phyloP scores from a whole-genome alignment of 768 basidiomycete genomes.

The Hortiboletus flavorubellus region DNA sequence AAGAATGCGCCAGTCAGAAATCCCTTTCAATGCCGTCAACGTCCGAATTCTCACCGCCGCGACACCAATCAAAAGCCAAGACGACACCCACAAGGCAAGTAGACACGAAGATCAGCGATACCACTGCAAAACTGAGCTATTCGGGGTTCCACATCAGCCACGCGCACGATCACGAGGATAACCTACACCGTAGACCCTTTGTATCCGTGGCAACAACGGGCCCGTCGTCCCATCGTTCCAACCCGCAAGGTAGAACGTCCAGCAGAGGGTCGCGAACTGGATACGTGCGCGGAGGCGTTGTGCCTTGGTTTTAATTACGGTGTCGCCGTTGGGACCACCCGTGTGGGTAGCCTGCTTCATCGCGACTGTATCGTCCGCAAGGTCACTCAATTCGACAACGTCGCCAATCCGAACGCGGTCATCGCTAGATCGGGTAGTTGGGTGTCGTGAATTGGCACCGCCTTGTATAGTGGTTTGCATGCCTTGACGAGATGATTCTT shows the following conservation, averaged over 20 bases:
- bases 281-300: conserved; percentile 23
- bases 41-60: background rate
- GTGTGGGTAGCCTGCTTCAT: background rate
- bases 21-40: conserved; percentile 21
- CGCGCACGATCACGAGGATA: background rate
- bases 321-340: background rate
- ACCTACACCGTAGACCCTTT: conserved; percentile 35
- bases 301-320: conserved; percentile 12
- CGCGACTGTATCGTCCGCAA: background rate
- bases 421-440: background rate
- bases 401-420: background rate
- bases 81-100: conserved; percentile 34
- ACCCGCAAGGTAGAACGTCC: conserved; percentile 33
- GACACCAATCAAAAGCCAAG: background rate
- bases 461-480: conserved; percentile 16
- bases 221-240: conserved; percentile 41
- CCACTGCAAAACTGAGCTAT: conserved; percentile 38
- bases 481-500: background rate
- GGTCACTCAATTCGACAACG: background rate
- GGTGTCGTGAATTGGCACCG: conserved; percentile 8
- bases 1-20: conserved; percentile 32
- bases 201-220: conserved; percentile 38
- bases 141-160: background rate
- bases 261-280: conserved; percentile 36
- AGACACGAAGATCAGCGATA: conserved; percentile 43